phyloP scores from a whole-genome alignment of 306 rosid genomes.

The Gastrolobium villosum region DNA sequence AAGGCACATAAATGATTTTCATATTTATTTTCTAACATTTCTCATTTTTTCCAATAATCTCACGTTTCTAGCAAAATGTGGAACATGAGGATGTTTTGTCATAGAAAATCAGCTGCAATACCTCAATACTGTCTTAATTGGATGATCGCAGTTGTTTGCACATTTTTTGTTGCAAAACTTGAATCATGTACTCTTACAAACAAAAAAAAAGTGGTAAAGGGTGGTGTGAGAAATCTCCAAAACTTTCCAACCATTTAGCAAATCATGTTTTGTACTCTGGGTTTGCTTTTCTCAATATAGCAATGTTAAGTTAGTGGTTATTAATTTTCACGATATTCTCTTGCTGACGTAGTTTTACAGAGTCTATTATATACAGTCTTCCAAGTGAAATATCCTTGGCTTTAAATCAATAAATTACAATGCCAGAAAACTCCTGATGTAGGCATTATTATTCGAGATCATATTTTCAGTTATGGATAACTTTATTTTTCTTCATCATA shows the following conservation, averaged over 20 bases:
- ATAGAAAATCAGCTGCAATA: conserved; percentile 1
- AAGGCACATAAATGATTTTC: no score
- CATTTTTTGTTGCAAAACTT: neutral
- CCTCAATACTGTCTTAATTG: neutral
- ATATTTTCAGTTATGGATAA: neutral
- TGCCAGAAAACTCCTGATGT: neutral
- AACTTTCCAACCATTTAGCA: neutral
- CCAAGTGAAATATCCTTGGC: neutral
- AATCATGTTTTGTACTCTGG: neutral
- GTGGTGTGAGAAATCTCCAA: neutral
- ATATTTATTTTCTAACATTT: no score
- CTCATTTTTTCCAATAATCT: neutral
- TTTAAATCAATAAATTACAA: neutral
- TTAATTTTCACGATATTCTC: neutral
- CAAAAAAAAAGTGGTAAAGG: neutral
- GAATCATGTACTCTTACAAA: neutral
- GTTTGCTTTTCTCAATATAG: conserved; percentile 24
- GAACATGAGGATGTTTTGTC: neutral
- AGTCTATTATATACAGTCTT: neutral
- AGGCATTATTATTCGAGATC: conserved; percentile 11
- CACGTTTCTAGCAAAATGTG: neutral
- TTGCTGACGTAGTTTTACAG: conserved; percentile 3
- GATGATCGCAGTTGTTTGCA: neutral
- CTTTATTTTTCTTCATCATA: neutral
- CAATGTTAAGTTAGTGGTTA: neutral